Evolutionary conservation across 257 asterid species (phyloP).

Genomic region (Marsdenia floribunda): DNA sequence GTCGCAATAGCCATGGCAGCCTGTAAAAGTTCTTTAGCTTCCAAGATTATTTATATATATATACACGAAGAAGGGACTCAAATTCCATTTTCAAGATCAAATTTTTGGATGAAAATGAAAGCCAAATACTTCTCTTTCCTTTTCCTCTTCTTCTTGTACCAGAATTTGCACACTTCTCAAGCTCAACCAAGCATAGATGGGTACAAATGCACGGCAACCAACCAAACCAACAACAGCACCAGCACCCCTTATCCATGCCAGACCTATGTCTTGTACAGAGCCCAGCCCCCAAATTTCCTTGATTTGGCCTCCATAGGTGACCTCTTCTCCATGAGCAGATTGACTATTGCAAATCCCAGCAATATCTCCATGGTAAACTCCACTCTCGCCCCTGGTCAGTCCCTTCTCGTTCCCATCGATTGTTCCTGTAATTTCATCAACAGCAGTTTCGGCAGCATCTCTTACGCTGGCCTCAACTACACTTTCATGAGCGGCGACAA

Average conservation of each 20-base stretch:
- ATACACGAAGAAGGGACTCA: not conserved
- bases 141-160: conserved; percentile 24
- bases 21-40: not conserved
- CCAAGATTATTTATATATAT: no score
- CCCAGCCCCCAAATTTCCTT: conserved; percentile 49
- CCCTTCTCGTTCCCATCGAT: conserved; percentile 55
- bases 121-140: conserved; percentile 12
- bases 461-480: conserved; percentile 51
- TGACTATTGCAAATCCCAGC: conserved; percentile 58
- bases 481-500: conserved; percentile 48
- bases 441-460: conserved; percentile 35
- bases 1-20: not conserved
- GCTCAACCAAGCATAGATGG: conserved; percentile 60
- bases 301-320: conserved; percentile 77
- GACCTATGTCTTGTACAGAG: conserved; percentile 67
- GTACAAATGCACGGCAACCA: conserved; percentile 43
- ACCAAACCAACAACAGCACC: conserved; percentile 1
- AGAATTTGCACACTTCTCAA: conserved; percentile 14
- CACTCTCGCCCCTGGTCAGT: conserved; percentile 46
- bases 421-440: conserved; percentile 76
- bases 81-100: not conserved
- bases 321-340: conserved; percentile 75
- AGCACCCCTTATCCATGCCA: conserved; percentile 39
- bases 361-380: conserved; percentile 46
- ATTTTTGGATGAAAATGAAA: conserved; percentile 17